Conservation (phyloP, 441 rosid species). For the Populus hybrid region DNA sequence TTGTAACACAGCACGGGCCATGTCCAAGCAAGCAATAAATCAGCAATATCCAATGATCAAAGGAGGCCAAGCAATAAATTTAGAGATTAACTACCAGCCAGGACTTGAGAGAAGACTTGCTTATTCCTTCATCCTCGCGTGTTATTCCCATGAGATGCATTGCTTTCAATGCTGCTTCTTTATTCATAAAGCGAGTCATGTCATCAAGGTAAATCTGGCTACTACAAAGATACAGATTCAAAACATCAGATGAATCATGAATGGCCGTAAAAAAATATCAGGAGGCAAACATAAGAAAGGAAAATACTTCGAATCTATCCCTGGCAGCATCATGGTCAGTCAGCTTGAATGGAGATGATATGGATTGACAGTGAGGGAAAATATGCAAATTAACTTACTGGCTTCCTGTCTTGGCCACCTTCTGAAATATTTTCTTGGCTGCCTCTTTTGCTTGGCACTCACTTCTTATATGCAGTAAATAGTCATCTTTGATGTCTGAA, state of each 20-base stretch:
- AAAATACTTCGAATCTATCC: not conserved
- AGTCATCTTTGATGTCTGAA: conserved; percentile 48
- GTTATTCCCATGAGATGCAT: conserved; percentile 42
- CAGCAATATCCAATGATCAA: not conserved
- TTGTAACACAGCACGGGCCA: too few species aligned
- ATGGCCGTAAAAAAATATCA: not conserved
- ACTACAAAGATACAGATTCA: not conserved
- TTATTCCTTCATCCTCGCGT: conserved; percentile 40
- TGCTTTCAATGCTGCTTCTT: conserved; percentile 47
- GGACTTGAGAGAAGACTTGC: conserved; percentile 42
- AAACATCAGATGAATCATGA: not conserved
- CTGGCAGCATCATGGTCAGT: not conserved
- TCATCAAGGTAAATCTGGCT: conserved; percentile 60
- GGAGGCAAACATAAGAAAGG: not conserved
- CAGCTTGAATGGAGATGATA: not conserved
- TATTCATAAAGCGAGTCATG: conserved; percentile 50
- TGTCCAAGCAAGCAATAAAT: too few species aligned
- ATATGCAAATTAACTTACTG: conserved; percentile 31
- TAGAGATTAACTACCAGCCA: conserved; percentile 47
- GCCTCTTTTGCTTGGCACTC: conserved; percentile 67
- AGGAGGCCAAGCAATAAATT: not conserved
- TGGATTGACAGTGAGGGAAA: not conserved
- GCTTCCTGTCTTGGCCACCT: conserved; percentile 52
- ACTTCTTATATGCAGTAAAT: conserved; percentile 42
- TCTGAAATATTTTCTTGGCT: conserved; percentile 57